Percentiles rank a stretch among this genome's conserved stretches.
These are phyloP conservation scores for Elaeagnus macrophylla DNA, from an alignment of 306 rosid genomes.

Conservation along the genomic window DNA sequence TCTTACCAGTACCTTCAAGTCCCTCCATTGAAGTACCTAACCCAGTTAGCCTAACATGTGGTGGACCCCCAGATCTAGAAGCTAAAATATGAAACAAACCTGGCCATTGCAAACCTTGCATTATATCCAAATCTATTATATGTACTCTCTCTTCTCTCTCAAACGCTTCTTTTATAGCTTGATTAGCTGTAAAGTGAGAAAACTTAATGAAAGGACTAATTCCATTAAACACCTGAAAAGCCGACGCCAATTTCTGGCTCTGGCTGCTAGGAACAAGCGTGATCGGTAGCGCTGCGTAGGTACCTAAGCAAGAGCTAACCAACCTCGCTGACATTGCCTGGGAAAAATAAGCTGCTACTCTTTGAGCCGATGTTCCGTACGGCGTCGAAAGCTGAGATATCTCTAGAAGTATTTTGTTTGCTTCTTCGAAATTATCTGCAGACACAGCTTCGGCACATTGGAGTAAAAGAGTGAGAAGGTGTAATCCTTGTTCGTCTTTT, in stretches of 20 bases:
- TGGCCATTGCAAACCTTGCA: slow-evolving; percentile 99
- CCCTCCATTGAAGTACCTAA: slow-evolving; percentile 80
- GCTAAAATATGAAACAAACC: slow-evolving; percentile 88
- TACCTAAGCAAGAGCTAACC: slow-evolving; percentile 82
- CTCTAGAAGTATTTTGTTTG: slow-evolving; percentile 67
- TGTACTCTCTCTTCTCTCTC: slow-evolving; percentile 89
- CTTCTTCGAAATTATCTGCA: slow-evolving; percentile 75
- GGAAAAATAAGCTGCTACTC: slow-evolving; percentile 95
- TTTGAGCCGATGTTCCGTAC: slow-evolving; percentile 84
- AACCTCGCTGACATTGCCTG: slow-evolving; percentile 94
- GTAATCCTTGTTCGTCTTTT: slow-evolving; percentile 80
- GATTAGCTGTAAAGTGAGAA: slow-evolving; percentile 96
- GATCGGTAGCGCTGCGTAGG: slow-evolving; percentile 59
- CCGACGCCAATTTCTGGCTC: slow-evolving; percentile 81
- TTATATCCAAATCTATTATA: slow-evolving; percentile 84
- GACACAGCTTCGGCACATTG: slow-evolving; percentile 96
- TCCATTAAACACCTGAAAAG: slow-evolving; percentile 93
- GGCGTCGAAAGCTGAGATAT: slow-evolving; percentile 86
- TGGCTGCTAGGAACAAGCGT: slow-evolving; percentile 30
- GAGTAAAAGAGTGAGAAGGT: slow-evolving; percentile 73
- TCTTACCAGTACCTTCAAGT: slow-evolving; percentile 83
- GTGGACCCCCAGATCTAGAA: slow-evolving; percentile 89
- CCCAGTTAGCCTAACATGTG: slow-evolving; percentile 79
- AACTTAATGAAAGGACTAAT: slow-evolving; percentile 89
- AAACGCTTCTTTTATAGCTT: slow-evolving; percentile 92